These are phyloP conservation scores for Stenocarpella maydis DNA, from an alignment of 2,329 filamentous ascomycete genomes.

Conservation along the genomic window DNA sequence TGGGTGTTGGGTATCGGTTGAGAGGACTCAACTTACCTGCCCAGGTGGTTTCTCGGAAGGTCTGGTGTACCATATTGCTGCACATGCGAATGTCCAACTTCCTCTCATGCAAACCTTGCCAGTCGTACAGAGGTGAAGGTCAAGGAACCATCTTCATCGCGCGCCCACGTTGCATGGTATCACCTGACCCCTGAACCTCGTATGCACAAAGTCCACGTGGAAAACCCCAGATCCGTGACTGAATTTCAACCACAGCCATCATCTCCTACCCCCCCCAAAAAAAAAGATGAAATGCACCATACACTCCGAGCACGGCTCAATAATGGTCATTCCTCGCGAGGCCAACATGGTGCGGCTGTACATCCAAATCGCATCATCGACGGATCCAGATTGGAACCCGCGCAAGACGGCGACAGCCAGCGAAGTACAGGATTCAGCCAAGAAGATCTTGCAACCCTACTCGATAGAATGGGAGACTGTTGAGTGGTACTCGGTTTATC, in stretches of 20 bases:
- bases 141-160: background rate
- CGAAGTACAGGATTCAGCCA: slow-evolving; percentile 71
- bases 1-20: too few relatives aligned
- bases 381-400: slow-evolving; percentile 67
- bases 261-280: too few relatives aligned
- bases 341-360: slow-evolving; percentile 74
- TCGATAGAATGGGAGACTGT: slow-evolving; percentile 72
- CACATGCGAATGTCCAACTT: too few relatives aligned
- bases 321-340: slow-evolving; percentile 82
- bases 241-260: too few relatives aligned
- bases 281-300: slow-evolving; percentile 79
- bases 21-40: too few relatives aligned
- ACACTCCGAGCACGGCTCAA: slow-evolving; percentile 76
- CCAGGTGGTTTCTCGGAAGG: too few relatives aligned
- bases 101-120: background rate
- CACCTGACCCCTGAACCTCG: too few relatives aligned
- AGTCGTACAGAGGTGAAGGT: background rate
- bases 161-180: too few relatives aligned
- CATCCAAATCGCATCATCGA: slow-evolving; percentile 71
- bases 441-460: slow-evolving; percentile 72
- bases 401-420: slow-evolving; percentile 69
- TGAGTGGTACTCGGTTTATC: slow-evolving; percentile 81
- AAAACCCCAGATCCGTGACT: too few relatives aligned
- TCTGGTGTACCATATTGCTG: background rate
- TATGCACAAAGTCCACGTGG: too few relatives aligned